Percentiles rank a stretch among this genome's conserved stretches.
Evolutionary conservation across 768 basidiomycete genomes (phyloP).

Genomic region (Fomitopsis pulvina): DNA sequence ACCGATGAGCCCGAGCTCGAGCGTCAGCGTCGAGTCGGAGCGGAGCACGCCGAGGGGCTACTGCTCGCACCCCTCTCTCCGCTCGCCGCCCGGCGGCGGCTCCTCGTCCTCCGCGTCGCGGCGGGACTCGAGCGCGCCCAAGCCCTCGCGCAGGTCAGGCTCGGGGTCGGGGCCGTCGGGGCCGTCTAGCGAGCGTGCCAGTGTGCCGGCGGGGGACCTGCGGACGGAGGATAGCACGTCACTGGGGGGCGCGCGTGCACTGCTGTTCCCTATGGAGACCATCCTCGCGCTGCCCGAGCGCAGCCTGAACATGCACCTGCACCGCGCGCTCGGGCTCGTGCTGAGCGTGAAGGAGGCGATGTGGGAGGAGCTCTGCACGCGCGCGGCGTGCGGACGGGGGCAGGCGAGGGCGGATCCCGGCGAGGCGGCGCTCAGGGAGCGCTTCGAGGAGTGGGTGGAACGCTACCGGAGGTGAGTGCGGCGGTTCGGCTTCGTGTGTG

Average conservation of each 20-base stretch:
- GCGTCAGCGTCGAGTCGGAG: neutral
- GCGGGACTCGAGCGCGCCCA: slow-evolving; percentile 5
- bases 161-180: neutral
- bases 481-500: no score
- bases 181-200: no score
- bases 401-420: slow-evolving; percentile 10
- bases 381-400: slow-evolving; percentile 20
- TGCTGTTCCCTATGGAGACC: slow-evolving; percentile 14
- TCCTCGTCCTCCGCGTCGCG: neutral
- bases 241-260: slow-evolving; percentile 5
- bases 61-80: neutral
- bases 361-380: slow-evolving; percentile 23
- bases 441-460: slow-evolving; percentile 20
- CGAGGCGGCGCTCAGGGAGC: slow-evolving; percentile 12
- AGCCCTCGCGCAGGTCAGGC: neutral
- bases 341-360: slow-evolving; percentile 22
- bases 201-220: slow-evolving; percentile 1
- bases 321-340: slow-evolving; percentile 19
- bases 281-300: slow-evolving; percentile 12
- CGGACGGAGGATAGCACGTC: slow-evolving; percentile 14
- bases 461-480: slow-evolving; percentile 21
- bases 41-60: neutral
- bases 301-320: slow-evolving; percentile 20
- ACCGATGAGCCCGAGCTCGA: neutral
- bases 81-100: neutral